A percentile compares a stretch with the other conserved stretches of the same genome.
phyloP scores from a whole-genome alignment of 352 stramenopile genomes.

The Pythium vanterpoolii region DNA sequence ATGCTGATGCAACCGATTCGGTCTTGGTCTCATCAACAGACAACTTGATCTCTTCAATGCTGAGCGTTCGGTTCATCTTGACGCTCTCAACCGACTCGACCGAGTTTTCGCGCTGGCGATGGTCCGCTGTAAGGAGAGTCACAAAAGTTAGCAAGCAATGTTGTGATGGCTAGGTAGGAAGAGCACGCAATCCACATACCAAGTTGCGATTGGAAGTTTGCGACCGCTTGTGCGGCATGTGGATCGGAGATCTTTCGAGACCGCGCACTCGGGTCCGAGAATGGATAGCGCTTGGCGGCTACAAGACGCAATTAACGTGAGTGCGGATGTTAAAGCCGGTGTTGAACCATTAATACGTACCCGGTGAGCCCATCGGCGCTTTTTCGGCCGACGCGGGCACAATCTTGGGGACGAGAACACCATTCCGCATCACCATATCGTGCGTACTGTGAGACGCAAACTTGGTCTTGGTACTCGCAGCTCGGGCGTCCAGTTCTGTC shows the following conservation, averaged over 20 bases:
- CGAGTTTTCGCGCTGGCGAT: slow-evolving; percentile 19
- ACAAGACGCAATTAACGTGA: background rate
- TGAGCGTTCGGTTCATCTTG: slow-evolving; percentile 17
- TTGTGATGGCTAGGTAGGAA: background rate
- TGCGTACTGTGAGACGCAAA: slow-evolving; percentile 49
- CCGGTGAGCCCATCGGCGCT: background rate
- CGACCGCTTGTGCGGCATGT: slow-evolving; percentile 41
- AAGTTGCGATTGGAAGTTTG: slow-evolving; percentile 56
- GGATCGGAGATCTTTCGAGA: slow-evolving; percentile 30
- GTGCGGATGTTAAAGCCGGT: background rate
- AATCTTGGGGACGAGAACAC: slow-evolving; percentile 44
- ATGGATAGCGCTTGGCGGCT: slow-evolving; percentile 55
- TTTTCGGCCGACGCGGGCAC: slow-evolving; percentile 10
- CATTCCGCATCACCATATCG: slow-evolving; percentile 65
- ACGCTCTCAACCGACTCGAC: slow-evolving; percentile 22
- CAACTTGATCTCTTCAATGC: slow-evolving; percentile 55
- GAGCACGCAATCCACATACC: slow-evolving; percentile 26
- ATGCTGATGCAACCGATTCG: slow-evolving; percentile 44
- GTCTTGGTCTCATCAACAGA: slow-evolving; percentile 48
- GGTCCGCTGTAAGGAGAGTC: slow-evolving; percentile 26
- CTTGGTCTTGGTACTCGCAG: slow-evolving; percentile 40
- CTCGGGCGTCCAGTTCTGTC: slow-evolving; percentile 17
- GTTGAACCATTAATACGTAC: background rate
- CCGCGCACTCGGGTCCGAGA: slow-evolving; percentile 47
- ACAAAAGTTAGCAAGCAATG: background rate